Evolutionary conservation across 2,329 filamentous ascomycete species (phyloP), one percentile per base, ranked within the genome.

Genomic region (Fusarium metavorans): DNA sequence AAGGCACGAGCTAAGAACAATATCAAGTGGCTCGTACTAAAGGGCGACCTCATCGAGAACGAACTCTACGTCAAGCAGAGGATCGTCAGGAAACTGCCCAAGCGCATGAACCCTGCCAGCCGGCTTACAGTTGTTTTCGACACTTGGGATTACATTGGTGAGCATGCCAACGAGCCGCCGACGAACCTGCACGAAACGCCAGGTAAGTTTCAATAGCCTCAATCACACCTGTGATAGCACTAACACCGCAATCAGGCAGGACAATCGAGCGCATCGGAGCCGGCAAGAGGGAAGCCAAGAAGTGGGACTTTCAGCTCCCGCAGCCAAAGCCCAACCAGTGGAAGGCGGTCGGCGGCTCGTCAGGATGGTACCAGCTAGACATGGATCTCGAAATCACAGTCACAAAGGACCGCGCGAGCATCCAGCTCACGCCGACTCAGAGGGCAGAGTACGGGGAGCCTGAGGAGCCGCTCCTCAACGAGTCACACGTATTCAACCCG

Each of bases 1-100:
- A 35, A 30, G 14, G 6, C 16, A 4, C 35, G 57, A 13, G 68
- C 71, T 4, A 64, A 61, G 10, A 58, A 64, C 10, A 73, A 66
- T 39, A 68, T 73, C 61, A 71, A 71, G 52, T 73, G 71, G 71
- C 48, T 73, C 18, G 71, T 71, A 9, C 37, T 65, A 4, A 64
- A 68, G 37, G 68, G 68, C 25, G 71, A 73, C 23, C 58, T 71
- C 1, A 71, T 73, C 27, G 16, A 58, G 20, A 39, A n/a, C 35
- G 34, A 58, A 27, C 56, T 37, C 20, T 34, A 56, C 48, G 63
- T 66, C 14, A 73, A 41, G 34, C 58, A 66, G 18, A 58, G 37
- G 0, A 45, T 64, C 62, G 62, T 64, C 37, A 43, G 50, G 32
- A 64, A 64, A 16, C 34, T 64, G 4, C 16, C 60, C 32, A 64